Percentiles rank a stretch among this genome's conserved stretches.
These are phyloP conservation scores for Boletus semigastroideus DNA, from an alignment of 1,284 basidiomycete genomes.

Conservation along the genomic window DNA sequence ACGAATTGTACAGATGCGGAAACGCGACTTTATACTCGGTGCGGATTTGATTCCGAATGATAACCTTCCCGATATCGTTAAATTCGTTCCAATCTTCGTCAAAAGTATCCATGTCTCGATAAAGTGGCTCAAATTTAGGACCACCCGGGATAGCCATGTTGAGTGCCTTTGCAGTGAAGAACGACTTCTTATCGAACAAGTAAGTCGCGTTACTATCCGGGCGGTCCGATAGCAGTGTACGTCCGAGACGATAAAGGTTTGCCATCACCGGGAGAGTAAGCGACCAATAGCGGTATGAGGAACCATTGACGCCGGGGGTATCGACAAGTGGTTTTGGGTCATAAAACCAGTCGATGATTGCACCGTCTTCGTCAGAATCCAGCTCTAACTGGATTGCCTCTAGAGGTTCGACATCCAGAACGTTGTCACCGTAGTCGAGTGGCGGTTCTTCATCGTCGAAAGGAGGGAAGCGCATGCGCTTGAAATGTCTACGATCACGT, in stretches of 20 bases:
- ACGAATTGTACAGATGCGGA: constrained; percentile 98
- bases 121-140: constrained; percentile 95
- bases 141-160: constrained; percentile 99
- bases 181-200: constrained; percentile 96
- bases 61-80: constrained; percentile 99
- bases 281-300: constrained; percentile 93
- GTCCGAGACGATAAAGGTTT: constrained; percentile 93
- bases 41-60: constrained; percentile 97
- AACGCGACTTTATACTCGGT: constrained; percentile 99
- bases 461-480: constrained; percentile 99
- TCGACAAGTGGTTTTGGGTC: constrained; percentile 94
- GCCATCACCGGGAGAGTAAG: constrained; percentile 94
- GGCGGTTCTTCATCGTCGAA: constrained; percentile 99
- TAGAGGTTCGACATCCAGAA: constrained; percentile 95
- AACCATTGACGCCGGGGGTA: constrained; percentile 85
- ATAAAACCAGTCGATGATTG: constrained; percentile 99
- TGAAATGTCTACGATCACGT: constrained; percentile 98
- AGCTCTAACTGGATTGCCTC: constrained; percentile 98
- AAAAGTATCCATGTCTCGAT: constrained; percentile 94
- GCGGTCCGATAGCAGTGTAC: constrained; percentile 91
- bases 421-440: constrained; percentile 97
- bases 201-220: constrained; percentile 89
- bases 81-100: constrained; percentile 99
- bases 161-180: constrained; percentile 97
- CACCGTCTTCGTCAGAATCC: constrained; percentile 89